Evolutionary conservation across 2,329 filamentous ascomycete genomes (phyloP).

Genomic region (Pseudogymnoascus sp.): DNA sequence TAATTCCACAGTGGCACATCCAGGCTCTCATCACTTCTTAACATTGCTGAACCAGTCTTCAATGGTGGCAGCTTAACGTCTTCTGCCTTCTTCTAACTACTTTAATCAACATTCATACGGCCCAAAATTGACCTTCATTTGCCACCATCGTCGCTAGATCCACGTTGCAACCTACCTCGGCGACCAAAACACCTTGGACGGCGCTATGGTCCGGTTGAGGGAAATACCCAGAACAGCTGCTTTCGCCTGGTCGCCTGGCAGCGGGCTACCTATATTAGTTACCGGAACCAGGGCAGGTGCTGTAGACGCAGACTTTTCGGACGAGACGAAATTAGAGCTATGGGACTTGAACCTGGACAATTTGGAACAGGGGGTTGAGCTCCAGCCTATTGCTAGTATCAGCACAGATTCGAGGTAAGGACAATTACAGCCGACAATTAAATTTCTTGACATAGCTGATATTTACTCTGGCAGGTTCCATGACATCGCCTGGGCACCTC

Average conservation of each 20-base stretch:
- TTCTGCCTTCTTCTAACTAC: neutral
- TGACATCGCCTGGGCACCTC: constrained; percentile 88
- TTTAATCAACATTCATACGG: neutral
- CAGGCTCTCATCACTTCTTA: neutral
- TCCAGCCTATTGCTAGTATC: constrained; percentile 77
- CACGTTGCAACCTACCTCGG: neutral
- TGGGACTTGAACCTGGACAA: constrained; percentile 88
- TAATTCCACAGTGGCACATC: constrained; percentile 5
- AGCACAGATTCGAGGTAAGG: constrained; percentile 79
- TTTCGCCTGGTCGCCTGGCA: constrained; percentile 89
- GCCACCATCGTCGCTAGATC: neutral
- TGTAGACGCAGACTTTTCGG: constrained; percentile 94
- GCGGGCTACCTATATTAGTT: constrained; percentile 71
- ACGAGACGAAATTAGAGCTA: constrained; percentile 90
- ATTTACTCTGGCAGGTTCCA: constrained; percentile 63
- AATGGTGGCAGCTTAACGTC: constrained; percentile 3
- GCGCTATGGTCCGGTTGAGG: constrained; percentile 82
- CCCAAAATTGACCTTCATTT: neutral
- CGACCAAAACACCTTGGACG: constrained; percentile 8
- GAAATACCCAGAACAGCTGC: constrained; percentile 95
- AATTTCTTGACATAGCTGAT: constrained; percentile 20
- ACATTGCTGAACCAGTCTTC: neutral
- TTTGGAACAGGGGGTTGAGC: constrained; percentile 66
- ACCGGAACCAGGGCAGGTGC: constrained; percentile 93
- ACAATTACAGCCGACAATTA: neutral